These are phyloP conservation scores for Colletotrichum melonis DNA, from an alignment of 2,329 filamentous ascomycete genomes.

Conservation along the genomic window DNA sequence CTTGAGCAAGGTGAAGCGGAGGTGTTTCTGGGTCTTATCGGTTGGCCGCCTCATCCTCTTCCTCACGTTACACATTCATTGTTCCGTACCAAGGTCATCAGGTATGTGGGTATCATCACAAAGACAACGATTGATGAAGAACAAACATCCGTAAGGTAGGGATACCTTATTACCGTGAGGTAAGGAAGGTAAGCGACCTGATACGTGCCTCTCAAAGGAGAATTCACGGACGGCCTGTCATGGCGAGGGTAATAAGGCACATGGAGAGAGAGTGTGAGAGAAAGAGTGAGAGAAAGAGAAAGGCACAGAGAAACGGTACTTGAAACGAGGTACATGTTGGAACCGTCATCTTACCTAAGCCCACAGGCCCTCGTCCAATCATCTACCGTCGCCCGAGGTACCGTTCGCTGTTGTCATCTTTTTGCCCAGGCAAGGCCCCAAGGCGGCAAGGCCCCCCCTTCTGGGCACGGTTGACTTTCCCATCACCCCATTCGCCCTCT, in stretches of 20 bases:
- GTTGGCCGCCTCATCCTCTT: neutral
- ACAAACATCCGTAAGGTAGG: neutral
- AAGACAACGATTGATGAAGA: neutral
- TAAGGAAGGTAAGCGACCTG: neutral
- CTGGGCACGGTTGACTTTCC: neutral
- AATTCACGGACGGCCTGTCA: neutral
- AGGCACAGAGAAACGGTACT: neutral
- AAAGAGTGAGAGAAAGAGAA: too few species aligned
- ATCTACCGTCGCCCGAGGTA: neutral
- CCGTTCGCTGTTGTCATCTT: neutral
- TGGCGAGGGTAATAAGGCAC: neutral
- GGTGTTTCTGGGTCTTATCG: neutral
- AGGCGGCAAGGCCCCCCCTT: neutral
- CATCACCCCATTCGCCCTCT: neutral
- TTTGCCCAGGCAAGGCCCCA: neutral
- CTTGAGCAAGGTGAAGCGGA: neutral
- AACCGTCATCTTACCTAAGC: neutral
- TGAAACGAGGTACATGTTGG: neutral
- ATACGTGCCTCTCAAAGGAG: neutral
- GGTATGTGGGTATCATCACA: neutral
- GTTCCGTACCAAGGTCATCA: neutral
- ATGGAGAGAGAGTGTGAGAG: too few species aligned
- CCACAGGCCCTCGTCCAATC: neutral
- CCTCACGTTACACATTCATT: neutral
- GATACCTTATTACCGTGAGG: neutral